Base-by-base conservation (phyloP, 805 yeast genomes). In the Candida chauliodis region DNA sequence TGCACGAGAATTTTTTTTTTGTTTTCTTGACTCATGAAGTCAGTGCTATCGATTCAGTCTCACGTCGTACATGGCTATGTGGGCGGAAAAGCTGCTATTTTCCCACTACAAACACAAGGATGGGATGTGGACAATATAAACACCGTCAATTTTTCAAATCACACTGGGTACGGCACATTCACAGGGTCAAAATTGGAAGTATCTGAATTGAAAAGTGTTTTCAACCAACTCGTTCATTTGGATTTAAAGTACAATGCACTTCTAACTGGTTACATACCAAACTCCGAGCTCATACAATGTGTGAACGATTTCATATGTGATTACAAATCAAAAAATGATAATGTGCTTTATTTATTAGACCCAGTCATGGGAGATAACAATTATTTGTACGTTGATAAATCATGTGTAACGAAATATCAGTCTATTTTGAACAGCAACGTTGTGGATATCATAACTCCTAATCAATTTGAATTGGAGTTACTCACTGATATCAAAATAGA, bases 31-130 rank as follows among this genome's bases (percentile, higher is more conserved):
- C n/a, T n/a, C n/a, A 37, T 38, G 41, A 51, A 51, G 28, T 38
- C 50, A 16, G 46, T 55, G 23, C 44, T 58, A 32, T 50, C 61
- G 15, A 69, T 89, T 8, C 91, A 87, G 49, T 87, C 96, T 3
- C 97, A 93, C 58, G 98, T 93, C 1, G 89, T 79, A 2, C 98
- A 91, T 56, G 99, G 99, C 2, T 84, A 87, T 52, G 99, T 93
- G 2, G 99, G 99, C 1, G 89, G 89, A 57, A 76, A 81, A 41
- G 95, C 96, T 0, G 86, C 93, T 1, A 84, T 91, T 2, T 85
- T 93, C 55, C 96, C 98, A 0, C 63, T 91, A 16, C 97, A 91
- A 54, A 66, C 79, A 29, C 69, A 77, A 31, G 95, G 93, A 0
- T 91, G 97, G 96, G 91, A 93, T 55, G 95, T 90, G 8, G 96